A percentile compares a stretch with the other conserved stretches of the same genome.
Evolutionary conservation across 768 basidiomycete genomes (phyloP).

Genomic region (Asterophora parasitica): DNA sequence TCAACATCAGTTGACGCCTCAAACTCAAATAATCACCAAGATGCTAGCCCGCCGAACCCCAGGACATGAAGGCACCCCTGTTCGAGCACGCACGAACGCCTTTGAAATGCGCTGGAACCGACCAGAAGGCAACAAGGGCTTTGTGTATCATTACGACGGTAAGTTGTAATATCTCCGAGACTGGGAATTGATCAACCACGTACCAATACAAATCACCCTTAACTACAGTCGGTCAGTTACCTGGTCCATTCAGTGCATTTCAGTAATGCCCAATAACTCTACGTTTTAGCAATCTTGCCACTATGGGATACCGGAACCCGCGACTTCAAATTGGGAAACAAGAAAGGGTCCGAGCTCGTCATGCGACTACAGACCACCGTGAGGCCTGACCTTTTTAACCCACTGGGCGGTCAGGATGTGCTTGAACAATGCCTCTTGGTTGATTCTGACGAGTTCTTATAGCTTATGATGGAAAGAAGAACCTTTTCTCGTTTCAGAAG

Average conservation of each 20-base stretch:
- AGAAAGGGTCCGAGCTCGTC: conserved; percentile 26
- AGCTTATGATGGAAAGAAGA: conserved; percentile 33
- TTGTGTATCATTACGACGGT: conserved; percentile 24
- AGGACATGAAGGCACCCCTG: conserved; percentile 9
- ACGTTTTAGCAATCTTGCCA: conserved; percentile 18
- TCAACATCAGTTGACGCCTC: neutral
- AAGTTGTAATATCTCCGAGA: conserved; percentile 4
- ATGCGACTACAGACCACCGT: conserved; percentile 24
- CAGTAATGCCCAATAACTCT: neutral
- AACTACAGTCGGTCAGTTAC: conserved; percentile 10
- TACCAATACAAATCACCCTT: neutral
- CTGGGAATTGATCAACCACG: neutral
- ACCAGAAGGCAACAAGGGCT: conserved; percentile 3
- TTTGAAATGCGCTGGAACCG: conserved; percentile 18
- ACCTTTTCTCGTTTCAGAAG: conserved; percentile 23
- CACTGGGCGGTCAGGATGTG: conserved; percentile 21
- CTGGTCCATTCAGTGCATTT: neutral
- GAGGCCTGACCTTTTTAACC: conserved; percentile 20
- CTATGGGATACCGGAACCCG: conserved; percentile 16
- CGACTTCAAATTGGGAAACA: conserved; percentile 19
- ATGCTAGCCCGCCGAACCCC: conserved; percentile 6
- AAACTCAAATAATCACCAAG: neutral
- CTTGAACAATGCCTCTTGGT: neutral
- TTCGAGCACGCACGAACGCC: conserved; percentile 18
- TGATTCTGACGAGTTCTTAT: neutral